Conservation (phyloP, 2,329 filamentous ascomycete species). For the Arthrobotrys sphaeroides region DNA sequence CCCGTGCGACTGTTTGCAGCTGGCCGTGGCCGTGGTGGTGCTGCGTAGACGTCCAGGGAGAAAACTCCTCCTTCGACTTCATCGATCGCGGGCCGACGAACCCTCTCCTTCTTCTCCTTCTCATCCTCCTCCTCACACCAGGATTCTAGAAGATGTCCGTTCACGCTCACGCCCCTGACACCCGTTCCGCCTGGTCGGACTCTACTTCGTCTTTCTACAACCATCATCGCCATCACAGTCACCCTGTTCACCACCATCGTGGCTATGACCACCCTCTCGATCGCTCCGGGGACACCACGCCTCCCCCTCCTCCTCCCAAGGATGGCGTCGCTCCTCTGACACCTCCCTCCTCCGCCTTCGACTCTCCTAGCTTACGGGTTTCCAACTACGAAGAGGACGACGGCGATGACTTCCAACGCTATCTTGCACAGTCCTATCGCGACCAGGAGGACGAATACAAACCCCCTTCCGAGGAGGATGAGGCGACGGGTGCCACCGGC, state of each 20-base stretch:
- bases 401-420: conserved; percentile 48
- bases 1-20: too few species aligned
- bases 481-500: conserved; percentile 9
- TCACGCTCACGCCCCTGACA: conserved; percentile 43
- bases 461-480: conserved; percentile 35
- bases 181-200: conserved; percentile 27
- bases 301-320: conserved; percentile 44
- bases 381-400: conserved; percentile 38
- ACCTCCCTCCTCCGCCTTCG: conserved; percentile 38
- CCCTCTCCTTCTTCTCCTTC: too few species aligned
- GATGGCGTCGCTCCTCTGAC: conserved; percentile 46
- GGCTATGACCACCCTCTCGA: too few species aligned
- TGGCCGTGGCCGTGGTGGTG: too few species aligned
- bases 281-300: conserved; percentile 26
- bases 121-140: neutral
- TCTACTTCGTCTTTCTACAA: conserved; percentile 18
- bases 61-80: neutral
- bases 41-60: too few species aligned
- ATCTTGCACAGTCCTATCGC: conserved; percentile 46
- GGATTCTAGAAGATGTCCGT: conserved; percentile 18
- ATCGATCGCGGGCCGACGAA: conserved; percentile 33
- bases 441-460: conserved; percentile 5
- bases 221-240: neutral
- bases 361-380: conserved; percentile 39
- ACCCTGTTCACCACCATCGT: neutral